Conservation (phyloP, 768 basidiomycete genomes). For the Trametes cingulata region DNA sequence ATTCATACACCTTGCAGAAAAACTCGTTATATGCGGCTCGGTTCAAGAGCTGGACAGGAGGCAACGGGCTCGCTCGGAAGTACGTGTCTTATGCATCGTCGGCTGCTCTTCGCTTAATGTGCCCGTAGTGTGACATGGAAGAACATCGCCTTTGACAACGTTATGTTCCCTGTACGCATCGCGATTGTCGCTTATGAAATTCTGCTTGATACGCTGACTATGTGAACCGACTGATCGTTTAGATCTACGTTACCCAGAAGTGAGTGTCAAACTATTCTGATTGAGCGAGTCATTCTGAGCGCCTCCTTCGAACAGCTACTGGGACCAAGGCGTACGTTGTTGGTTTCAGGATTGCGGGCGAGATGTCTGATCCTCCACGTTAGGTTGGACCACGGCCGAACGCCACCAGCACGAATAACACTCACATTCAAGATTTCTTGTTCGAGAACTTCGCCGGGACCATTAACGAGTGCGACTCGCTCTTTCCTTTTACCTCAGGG, state of each 20-base stretch:
- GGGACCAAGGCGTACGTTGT: conserved; percentile 54
- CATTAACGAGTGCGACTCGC: conserved; percentile 43
- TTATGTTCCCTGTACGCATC: conserved; percentile 53
- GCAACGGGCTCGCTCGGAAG: conserved; percentile 59
- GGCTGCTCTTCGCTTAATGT: background rate
- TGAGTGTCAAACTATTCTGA: conserved; percentile 29
- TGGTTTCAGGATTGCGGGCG: background rate
- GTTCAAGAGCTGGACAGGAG: conserved; percentile 70
- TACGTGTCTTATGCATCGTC: conserved; percentile 18
- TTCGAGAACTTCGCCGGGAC: conserved; percentile 57
- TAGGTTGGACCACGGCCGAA: conserved; percentile 47
- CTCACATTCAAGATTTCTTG: conserved; percentile 53
- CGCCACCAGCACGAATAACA: conserved; percentile 48
- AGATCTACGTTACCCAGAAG: conserved; percentile 70
- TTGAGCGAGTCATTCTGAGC: background rate
- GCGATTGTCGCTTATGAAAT: background rate
- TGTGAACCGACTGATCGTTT: background rate
- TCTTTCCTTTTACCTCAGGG: background rate
- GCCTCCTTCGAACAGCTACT: conserved; percentile 45
- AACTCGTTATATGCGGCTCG: conserved; percentile 57
- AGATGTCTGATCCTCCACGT: background rate
- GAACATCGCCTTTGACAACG: conserved; percentile 53
- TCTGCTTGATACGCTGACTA: background rate
- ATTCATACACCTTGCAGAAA: conserved; percentile 37
- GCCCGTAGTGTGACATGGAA: conserved; percentile 60